phyloP scores from a whole-genome alignment of 2,329 filamentous ascomycete genomes.

The Alternaria triticimaculans region DNA sequence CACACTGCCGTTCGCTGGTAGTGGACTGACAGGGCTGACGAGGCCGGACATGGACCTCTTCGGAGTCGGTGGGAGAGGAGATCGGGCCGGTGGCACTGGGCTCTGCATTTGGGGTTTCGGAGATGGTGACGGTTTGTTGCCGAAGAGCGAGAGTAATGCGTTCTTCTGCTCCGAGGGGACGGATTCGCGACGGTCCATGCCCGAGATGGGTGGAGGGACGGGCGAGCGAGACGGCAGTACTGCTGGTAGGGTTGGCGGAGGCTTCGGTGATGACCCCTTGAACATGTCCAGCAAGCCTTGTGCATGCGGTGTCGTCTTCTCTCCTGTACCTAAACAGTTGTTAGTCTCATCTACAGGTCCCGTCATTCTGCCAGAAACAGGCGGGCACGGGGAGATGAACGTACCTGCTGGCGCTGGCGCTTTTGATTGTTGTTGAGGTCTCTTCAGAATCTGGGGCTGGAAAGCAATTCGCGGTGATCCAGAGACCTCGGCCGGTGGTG shows the following conservation, averaged over 20 bases:
- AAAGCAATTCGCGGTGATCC: constrained; percentile 29
- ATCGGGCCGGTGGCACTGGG: constrained; percentile 24
- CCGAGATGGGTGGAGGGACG: constrained; percentile 4
- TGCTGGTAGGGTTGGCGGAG: constrained; percentile 13
- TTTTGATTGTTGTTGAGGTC: constrained; percentile 39
- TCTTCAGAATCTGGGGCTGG: constrained; percentile 47
- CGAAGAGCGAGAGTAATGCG: constrained; percentile 47
- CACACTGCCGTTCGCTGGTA: constrained; percentile 35
- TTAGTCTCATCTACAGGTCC: background rate
- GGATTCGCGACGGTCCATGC: constrained; percentile 37
- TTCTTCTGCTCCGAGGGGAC: constrained; percentile 42
- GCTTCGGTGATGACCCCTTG: constrained; percentile 23
- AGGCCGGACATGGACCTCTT: constrained; percentile 43
- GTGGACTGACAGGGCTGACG: constrained; percentile 48
- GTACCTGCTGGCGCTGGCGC: background rate
- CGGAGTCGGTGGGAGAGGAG: constrained; percentile 37
- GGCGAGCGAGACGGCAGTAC: constrained; percentile 15
- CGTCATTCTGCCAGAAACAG: background rate
- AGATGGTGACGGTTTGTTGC: constrained; percentile 24
- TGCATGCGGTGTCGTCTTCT: constrained; percentile 23
- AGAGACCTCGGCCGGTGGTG: constrained; percentile 11
- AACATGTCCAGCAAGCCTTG: constrained; percentile 31
- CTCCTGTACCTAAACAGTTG: background rate
- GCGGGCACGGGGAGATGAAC: background rate
- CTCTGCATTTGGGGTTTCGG: constrained; percentile 21